Percentiles rank a stretch among this genome's conserved stretches.
Conservation (phyloP, 176 grass and related monocot genomes). For the Lolium multiflorum region DNA sequence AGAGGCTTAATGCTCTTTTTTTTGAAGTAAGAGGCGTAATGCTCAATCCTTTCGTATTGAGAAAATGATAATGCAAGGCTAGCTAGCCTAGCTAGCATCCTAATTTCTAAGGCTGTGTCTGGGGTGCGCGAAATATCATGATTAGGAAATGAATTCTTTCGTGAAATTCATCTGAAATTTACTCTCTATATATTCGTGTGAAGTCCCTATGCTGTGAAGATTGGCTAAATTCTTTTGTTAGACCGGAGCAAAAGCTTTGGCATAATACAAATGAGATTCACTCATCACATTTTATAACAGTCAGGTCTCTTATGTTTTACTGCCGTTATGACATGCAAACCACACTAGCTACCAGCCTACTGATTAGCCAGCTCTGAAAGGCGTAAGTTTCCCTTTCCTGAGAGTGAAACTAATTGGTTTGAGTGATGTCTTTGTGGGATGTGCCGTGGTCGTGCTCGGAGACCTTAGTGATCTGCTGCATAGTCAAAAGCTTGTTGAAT, state of each 20-base stretch:
- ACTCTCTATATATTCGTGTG: neutral
- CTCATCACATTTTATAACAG: neutral
- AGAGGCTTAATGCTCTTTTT: too few relatives aligned
- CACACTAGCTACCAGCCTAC: slow-evolving; percentile 24
- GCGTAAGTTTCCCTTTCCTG: slow-evolving; percentile 21
- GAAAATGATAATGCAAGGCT: neutral
- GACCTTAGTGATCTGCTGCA: neutral
- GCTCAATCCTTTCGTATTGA: neutral
- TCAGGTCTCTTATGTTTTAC: neutral
- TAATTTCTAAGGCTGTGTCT: neutral
- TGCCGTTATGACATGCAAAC: neutral
- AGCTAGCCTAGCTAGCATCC: neutral
- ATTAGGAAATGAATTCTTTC: neutral
- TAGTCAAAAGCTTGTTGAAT: slow-evolving; percentile 43
- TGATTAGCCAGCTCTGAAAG: slow-evolving; percentile 31
- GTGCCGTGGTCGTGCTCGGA: neutral
- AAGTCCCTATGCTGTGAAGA: neutral
- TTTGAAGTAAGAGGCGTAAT: too few relatives aligned
- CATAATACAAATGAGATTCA: neutral
- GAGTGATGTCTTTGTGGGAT: slow-evolving; percentile 5
- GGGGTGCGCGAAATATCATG: neutral
- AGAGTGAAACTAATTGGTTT: slow-evolving; percentile 23
- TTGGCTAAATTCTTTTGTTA: neutral
- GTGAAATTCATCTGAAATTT: neutral
- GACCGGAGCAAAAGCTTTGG: neutral